Conservation (phyloP, 257 asterid species). For the Scutellaria barbata region DNA sequence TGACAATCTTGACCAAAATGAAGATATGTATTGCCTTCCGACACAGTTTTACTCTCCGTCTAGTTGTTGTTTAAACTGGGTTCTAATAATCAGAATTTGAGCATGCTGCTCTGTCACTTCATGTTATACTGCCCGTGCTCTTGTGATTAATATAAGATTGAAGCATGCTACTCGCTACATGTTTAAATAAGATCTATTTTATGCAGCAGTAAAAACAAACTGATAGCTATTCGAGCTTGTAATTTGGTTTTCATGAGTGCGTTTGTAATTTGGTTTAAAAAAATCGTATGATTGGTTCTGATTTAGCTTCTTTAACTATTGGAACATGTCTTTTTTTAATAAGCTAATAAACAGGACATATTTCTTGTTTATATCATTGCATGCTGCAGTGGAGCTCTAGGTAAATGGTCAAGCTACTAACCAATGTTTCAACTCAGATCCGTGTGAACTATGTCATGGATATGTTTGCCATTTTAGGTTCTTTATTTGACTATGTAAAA, state of each 20-base stretch:
- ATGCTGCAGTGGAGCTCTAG: conserved; percentile 14
- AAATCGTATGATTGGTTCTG: background rate
- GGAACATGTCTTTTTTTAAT: background rate
- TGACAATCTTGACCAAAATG: background rate
- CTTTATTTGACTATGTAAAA: background rate
- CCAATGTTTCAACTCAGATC: background rate
- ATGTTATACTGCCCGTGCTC: background rate
- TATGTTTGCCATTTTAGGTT: background rate
- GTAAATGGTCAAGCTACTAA: background rate
- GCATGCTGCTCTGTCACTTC: too few species aligned
- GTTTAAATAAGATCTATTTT: background rate
- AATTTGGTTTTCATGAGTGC: background rate
- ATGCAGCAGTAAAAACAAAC: background rate
- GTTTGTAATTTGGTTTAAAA: background rate
- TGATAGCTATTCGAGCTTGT: background rate
- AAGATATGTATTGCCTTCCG: background rate
- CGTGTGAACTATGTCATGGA: background rate
- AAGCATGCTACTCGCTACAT: background rate
- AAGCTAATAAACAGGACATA: too few species aligned
- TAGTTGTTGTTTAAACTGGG: background rate
- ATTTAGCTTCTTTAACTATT: background rate
- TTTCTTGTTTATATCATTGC: conserved; percentile 15
- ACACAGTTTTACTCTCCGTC: background rate
- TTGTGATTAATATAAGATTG: background rate
- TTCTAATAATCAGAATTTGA: background rate